Conservation (phyloP, 257 asterid species). For the Plectranthus barbatus region DNA sequence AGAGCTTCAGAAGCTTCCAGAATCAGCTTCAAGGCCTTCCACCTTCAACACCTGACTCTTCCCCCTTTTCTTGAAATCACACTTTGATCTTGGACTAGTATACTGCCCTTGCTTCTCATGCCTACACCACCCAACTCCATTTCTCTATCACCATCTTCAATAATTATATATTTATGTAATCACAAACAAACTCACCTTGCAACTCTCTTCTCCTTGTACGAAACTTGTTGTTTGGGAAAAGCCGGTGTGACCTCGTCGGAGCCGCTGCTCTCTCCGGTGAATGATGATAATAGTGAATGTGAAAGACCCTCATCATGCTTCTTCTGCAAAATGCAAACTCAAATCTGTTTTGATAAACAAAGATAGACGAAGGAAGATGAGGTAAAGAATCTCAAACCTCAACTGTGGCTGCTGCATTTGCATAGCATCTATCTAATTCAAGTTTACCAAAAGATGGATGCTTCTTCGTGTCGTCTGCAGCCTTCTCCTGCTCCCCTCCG, state of each 20-base stretch:
- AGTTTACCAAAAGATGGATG: too few species aligned
- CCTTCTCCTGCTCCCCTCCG: too few species aligned
- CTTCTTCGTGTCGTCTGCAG: conserved; percentile 36
- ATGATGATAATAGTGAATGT: conserved; percentile 25
- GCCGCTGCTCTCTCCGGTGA: conserved; percentile 40
- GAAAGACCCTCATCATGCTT: too few species aligned
- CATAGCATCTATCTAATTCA: too few species aligned
- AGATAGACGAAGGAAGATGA: too few species aligned
- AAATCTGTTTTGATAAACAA: too few species aligned
- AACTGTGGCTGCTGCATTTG: conserved; percentile 20
- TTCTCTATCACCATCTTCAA: too few species aligned
- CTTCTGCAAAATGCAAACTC: background rate
- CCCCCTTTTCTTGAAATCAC: conserved; percentile 30
- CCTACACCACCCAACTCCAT: too few species aligned
- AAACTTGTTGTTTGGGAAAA: conserved; percentile 9
- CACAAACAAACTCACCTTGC: conserved; percentile 36
- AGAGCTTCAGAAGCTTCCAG: conserved; percentile 25
- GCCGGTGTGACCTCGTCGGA: conserved; percentile 27
- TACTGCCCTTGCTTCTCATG: conserved; percentile 32
- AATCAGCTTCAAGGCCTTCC: conserved; percentile 18
- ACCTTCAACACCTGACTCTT: conserved; percentile 20
- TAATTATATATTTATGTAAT: too few species aligned
- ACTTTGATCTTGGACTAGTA: conserved; percentile 28
- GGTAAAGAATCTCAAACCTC: conserved; percentile 24
- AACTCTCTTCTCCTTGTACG: conserved; percentile 41